Base-by-base conservation (phyloP, 2,329 filamentous ascomycete species). In the Clathrospora elynae region DNA sequence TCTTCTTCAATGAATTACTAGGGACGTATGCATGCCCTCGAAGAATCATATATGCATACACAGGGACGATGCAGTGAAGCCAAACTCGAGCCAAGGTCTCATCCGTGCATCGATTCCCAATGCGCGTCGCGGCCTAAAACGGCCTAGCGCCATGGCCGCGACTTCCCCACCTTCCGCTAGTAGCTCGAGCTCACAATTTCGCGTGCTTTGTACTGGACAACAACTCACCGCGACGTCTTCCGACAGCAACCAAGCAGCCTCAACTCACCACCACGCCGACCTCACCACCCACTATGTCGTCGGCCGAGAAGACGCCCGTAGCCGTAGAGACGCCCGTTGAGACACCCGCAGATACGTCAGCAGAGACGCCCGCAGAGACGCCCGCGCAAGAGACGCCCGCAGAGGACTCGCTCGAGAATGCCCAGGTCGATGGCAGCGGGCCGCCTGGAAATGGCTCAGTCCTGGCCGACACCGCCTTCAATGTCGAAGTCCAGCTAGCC, bases 401-500 rank as follows among this genome's bases (percentile, higher is more conserved):
- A 17, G 12, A 46, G 6, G 17, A 17, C 20, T 51, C 53, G 14
- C 29, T 55, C 35, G 55, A 53, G 16, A 9, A 52, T 12, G 57
- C 63, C 1, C 73, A 77, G 53, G 55, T 66, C 14, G 79, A 82
- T 61, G 79, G 78, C 43, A 71, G 73, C 10, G 68, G 68, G 9
- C 60, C 62, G n/a, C 64, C 61, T 26, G 66, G 62, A 35, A 66
- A 72, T 47, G 66, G 67, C 45, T 72, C 69, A 34, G 66, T 62
- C 19, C 74, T 85, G 8, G 73, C 82, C 14, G 88, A 96, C 70
- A 84, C 85, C 3, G 84, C 87, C 45, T 95, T 87, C 72, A 87
- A 93, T 56, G 92, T 99, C 55, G 87, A 96, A 64, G 89, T 99
- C 59, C 93, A 92, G 71, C 81, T 97, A 46, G 91, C 86, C 61